These are phyloP conservation scores for Daedaleopsis nitida DNA, from an alignment of 768 basidiomycete species.

Conservation along the genomic window DNA sequence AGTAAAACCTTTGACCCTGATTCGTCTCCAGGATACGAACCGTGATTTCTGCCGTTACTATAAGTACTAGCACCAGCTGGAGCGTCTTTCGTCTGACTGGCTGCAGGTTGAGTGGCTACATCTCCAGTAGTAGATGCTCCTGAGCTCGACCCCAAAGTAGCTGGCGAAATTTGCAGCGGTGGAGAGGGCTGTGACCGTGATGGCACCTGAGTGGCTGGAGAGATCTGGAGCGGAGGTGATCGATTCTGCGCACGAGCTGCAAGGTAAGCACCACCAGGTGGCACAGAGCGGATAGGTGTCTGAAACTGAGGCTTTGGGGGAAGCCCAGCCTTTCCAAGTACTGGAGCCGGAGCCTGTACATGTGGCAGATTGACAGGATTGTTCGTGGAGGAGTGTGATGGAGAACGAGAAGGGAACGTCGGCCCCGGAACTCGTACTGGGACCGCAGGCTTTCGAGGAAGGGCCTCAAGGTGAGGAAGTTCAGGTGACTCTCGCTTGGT, in stretches of 20 bases:
- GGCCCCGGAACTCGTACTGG: constrained; percentile 6
- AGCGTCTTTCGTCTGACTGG: not conserved
- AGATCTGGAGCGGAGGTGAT: constrained; percentile 13
- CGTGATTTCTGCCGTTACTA: not conserved
- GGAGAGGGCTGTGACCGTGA: no score
- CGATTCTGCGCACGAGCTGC: not conserved
- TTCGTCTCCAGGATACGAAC: not conserved
- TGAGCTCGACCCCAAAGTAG: no score
- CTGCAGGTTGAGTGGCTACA: not conserved
- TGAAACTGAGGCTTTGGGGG: constrained; percentile 8
- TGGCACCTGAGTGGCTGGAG: not conserved
- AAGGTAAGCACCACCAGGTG: not conserved
- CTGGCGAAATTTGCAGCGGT: no score
- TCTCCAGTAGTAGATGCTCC: not conserved
- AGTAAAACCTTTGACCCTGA: not conserved
- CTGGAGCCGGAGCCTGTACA: not conserved
- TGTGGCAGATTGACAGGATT: constrained; percentile 5
- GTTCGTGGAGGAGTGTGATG: constrained; percentile 11
- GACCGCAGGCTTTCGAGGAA: constrained; percentile 8
- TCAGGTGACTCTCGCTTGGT: constrained; percentile 20
- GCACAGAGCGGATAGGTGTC: not conserved
- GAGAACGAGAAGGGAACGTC: constrained; percentile 11
- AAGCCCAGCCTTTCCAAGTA: not conserved
- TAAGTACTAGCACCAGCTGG: not conserved
- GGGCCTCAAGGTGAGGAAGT: constrained; percentile 8